Evolutionary conservation across 768 basidiomycete genomes (phyloP).

Genomic region (Lactarius psammicola): DNA sequence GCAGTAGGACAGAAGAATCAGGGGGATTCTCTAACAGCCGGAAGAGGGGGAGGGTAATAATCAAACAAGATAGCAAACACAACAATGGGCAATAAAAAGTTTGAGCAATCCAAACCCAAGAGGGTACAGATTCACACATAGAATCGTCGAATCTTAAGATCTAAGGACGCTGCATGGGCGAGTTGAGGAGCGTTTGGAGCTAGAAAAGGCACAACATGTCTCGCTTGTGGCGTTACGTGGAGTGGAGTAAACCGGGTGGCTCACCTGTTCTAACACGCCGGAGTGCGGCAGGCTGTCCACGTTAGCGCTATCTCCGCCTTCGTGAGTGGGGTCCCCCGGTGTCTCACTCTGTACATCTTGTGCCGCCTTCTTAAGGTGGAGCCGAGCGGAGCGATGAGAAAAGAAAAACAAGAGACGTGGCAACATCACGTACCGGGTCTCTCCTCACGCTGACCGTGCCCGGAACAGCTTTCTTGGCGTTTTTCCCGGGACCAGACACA

Average conservation of each 20-base stretch:
- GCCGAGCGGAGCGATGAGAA: background rate
- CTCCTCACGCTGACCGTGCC: conserved; percentile 14
- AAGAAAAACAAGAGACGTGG: background rate
- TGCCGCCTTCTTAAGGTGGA: conserved; percentile 2
- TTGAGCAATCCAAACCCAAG: background rate
- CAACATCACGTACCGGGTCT: conserved; percentile 18
- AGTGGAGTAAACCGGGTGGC: background rate
- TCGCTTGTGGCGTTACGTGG: background rate
- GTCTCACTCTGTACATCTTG: conserved; percentile 24
- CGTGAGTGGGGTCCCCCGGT: conserved; percentile 22
- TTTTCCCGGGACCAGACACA: conserved; percentile 20
- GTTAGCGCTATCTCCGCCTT: conserved; percentile 25
- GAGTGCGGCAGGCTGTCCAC: conserved; percentile 22
- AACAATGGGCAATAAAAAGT: conserved; percentile 11
- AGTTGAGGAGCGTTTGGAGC: conserved; percentile 23
- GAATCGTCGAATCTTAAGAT: conserved; percentile 8
- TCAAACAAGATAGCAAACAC: conserved; percentile 24
- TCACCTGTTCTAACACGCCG: conserved; percentile 25
- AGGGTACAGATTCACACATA: background rate
- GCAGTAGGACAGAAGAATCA: background rate
- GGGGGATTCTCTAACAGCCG: conserved; percentile 3
- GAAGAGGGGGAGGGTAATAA: background rate
- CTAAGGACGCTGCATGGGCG: conserved; percentile 21
- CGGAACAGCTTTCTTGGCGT: conserved; percentile 20
- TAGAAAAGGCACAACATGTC: background rate